phyloP scores from a whole-genome alignment of 176 grass and related monocot genomes.

The Phragmites australis region DNA sequence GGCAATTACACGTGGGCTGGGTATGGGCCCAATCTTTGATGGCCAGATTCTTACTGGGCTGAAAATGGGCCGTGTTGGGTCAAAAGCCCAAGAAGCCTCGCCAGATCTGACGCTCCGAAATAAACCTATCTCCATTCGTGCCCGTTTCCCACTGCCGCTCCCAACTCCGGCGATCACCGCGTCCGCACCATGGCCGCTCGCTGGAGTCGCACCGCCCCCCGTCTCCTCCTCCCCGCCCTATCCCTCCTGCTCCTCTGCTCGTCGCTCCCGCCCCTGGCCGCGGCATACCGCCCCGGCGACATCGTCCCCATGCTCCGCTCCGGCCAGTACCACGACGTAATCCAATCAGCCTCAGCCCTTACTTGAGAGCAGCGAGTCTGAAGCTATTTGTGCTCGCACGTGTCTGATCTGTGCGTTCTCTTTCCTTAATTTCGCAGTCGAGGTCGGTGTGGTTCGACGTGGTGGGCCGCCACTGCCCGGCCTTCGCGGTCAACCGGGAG shows the following conservation, averaged over 20 bases:
- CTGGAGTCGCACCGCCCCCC: background rate
- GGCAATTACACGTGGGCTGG: too few relatives aligned
- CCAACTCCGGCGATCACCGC: slow-evolving; percentile 40
- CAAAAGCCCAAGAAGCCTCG: slow-evolving; percentile 32
- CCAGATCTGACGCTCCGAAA: slow-evolving; percentile 28
- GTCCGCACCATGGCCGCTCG: slow-evolving; percentile 52
- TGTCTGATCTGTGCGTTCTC: slow-evolving; percentile 41
- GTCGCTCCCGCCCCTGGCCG: slow-evolving; percentile 20
- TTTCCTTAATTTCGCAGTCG: slow-evolving; percentile 50
- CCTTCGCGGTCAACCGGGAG: slow-evolving; percentile 91
- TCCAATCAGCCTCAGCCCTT: background rate
- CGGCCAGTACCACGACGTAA: slow-evolving; percentile 92
- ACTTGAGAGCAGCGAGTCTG: background rate
- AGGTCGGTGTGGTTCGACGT: slow-evolving; percentile 85
- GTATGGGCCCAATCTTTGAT: background rate
- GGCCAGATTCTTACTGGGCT: background rate
- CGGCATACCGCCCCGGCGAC: slow-evolving; percentile 78
- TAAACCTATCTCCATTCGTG: background rate
- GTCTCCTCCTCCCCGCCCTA: background rate
- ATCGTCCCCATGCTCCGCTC: slow-evolving; percentile 85
- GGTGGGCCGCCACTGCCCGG: slow-evolving; percentile 83
- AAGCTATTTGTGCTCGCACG: too few relatives aligned
- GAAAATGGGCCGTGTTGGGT: background rate
- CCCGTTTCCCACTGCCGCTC: background rate
- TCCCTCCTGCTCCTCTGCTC: slow-evolving; percentile 38